phyloP scores from a whole-genome alignment of 345 rosid genomes.

The Brassica nigra region DNA sequence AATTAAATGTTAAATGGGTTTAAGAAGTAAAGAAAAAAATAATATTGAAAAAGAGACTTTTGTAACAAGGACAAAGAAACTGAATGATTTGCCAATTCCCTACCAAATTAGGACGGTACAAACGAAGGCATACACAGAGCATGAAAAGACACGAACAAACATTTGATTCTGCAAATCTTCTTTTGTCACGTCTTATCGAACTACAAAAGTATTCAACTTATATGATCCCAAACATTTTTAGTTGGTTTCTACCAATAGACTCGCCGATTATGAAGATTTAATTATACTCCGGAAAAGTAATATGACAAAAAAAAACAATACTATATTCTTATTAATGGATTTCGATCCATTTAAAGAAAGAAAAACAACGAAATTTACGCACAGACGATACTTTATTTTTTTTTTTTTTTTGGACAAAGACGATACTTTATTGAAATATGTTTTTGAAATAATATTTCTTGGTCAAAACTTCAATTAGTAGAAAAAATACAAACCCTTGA shows the following conservation, averaged over 20 bases:
- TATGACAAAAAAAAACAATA: neutral
- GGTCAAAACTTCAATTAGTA: neutral
- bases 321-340: neutral
- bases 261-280: neutral
- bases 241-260: conserved; percentile 7
- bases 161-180: conserved; percentile 35
- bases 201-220: conserved; percentile 4
- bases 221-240: conserved; percentile 1
- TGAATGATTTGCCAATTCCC: conserved; percentile 47
- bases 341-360: neutral
- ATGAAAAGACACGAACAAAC: conserved; percentile 36
- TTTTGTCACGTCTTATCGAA: conserved; percentile 41
- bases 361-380: neutral
- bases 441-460: neutral
- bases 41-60: conserved; percentile 5
- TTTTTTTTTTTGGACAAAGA: too few species aligned
- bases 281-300: neutral
- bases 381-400: too few species aligned
- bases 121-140: conserved; percentile 30
- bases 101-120: conserved; percentile 42
- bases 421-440: neutral
- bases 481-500: neutral
- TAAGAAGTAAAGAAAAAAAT: neutral
- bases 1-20: neutral
- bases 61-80: conserved; percentile 32